Evolutionary conservation across 768 basidiomycete genomes (phyloP).

Genomic region (Cantharellus anzutake): DNA sequence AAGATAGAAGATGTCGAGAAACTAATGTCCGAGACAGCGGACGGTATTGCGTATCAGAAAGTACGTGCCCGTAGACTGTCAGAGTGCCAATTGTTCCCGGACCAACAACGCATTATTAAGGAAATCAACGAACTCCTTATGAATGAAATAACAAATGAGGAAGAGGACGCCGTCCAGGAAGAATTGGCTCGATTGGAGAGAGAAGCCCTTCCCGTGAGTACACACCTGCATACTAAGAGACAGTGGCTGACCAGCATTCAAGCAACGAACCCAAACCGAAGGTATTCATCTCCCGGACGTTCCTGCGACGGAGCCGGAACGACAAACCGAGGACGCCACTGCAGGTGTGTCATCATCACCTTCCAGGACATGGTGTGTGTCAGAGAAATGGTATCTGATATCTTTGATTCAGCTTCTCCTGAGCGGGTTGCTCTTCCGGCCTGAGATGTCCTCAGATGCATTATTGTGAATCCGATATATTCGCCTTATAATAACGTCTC

Average conservation of each 20-base stretch:
- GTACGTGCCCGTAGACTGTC: slow-evolving; percentile 23
- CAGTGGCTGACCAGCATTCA: too few species aligned
- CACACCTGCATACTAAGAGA: not conserved
- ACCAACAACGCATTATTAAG: slow-evolving; percentile 23
- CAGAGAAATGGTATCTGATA: too few species aligned
- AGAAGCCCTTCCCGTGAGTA: slow-evolving; percentile 26
- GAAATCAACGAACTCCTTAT: slow-evolving; percentile 82
- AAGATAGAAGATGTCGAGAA: slow-evolving; percentile 85
- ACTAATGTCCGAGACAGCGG: slow-evolving; percentile 78
- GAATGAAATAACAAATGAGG: slow-evolving; percentile 64
- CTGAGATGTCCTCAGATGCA: too few species aligned
- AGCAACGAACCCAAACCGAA: too few species aligned
- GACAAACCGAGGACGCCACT: too few species aligned
- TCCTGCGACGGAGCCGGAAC: not conserved
- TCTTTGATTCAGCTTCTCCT: too few species aligned
- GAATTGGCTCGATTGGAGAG: slow-evolving; percentile 57
- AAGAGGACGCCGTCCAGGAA: slow-evolving; percentile 82
- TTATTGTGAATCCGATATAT: too few species aligned
- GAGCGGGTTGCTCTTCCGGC: too few species aligned
- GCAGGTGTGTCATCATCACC: too few species aligned
- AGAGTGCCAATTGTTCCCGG: not conserved
- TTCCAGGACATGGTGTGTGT: too few species aligned
- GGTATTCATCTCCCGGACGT: not conserved
- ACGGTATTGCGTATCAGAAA: slow-evolving; percentile 80
- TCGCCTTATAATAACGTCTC: too few species aligned